Evolutionary conservation across 495 filamentous ascomycete species (phyloP), one percentile per base, ranked within the genome.

Genomic region (Penicillium pancosmium): DNA sequence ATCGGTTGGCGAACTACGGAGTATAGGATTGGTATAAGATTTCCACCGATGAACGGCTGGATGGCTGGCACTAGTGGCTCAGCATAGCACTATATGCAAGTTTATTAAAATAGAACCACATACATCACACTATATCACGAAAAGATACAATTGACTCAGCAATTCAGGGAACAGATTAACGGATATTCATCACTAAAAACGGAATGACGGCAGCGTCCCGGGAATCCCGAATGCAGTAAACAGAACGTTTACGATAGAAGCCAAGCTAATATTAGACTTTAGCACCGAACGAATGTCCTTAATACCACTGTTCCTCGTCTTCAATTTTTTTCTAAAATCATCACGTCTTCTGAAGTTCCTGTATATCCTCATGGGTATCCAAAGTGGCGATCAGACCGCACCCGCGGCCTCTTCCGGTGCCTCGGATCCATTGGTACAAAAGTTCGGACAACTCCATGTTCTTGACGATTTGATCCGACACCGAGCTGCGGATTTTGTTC

Each of bases 401-500:
- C 34, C 57, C 1, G 46, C 66, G 19, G 36, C 51, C 19, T 64
- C 60, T 12, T 64, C 60, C 0, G 41, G 55, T 33, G 16, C 27
- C 4, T n/a, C 56, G 18, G 68, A 70, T 35, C 54, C 68, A 19
- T 52, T 76, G 16, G 36, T 66, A 13, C 48, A 60, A n/a, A 59
- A 58, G 18, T 80, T 68, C 68, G 76, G 76, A 59, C 70, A 70
- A 7, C 67, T 75, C 19, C 60, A 72, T 57, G 52, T 74, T 1
- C 66, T 82, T 3, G 78, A 84, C 60, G 80, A 82, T 52, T 63
- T 84, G 48, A 74, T 84, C 57, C 75, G 79, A 7, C 65, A 77
- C 53, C 71, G 82, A 52, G 81, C 77, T 11, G 69, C 70, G 27
- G 82, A 85, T 61, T 50, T 66, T n/a, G 62, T 74, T 44, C 82